These are phyloP conservation scores for Penicillium verhagenii DNA, from an alignment of 495 filamentous ascomycete species.

Conservation along the genomic window DNA sequence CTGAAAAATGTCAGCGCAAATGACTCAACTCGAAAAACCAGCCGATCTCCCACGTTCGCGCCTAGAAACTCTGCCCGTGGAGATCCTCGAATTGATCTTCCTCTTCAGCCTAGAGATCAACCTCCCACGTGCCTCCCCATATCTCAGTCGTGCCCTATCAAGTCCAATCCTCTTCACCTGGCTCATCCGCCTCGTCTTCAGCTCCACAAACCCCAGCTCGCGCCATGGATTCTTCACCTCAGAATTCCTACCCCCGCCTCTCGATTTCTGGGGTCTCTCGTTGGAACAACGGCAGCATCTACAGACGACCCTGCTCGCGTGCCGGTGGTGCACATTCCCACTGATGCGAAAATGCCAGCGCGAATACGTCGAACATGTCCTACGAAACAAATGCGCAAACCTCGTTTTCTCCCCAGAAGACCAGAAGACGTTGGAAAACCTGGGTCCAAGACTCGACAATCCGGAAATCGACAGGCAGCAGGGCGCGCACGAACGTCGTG, in stretches of 20 bases:
- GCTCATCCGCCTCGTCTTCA: slow-evolving; percentile 45
- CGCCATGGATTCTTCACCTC: slow-evolving; percentile 32
- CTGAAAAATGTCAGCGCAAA: neutral
- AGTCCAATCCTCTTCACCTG: slow-evolving; percentile 41
- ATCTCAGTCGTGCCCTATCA: slow-evolving; percentile 33
- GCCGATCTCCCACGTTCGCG: slow-evolving; percentile 20
- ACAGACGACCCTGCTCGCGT: slow-evolving; percentile 37
- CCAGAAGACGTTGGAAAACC: slow-evolving; percentile 9
- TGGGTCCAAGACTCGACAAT: slow-evolving; percentile 23
- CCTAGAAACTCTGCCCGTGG: slow-evolving; percentile 52
- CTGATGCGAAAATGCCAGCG: slow-evolving; percentile 42
- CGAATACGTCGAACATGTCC: slow-evolving; percentile 36
- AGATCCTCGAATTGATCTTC: slow-evolving; percentile 54
- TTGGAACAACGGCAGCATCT: slow-evolving; percentile 23
- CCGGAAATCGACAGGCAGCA: slow-evolving; percentile 18
- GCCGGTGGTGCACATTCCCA: slow-evolving; percentile 46
- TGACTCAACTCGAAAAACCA: slow-evolving; percentile 1
- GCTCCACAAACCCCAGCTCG: slow-evolving; percentile 33
- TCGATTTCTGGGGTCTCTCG: slow-evolving; percentile 31
- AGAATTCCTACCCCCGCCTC: slow-evolving; percentile 38
- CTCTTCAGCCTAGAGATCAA: slow-evolving; percentile 49
- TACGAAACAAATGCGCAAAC: slow-evolving; percentile 25
- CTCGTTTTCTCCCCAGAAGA: slow-evolving; percentile 28
- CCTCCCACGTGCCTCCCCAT: slow-evolving; percentile 46
- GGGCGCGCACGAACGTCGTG: slow-evolving; percentile 14